Base-by-base conservation (phyloP, 1,284 basidiomycete species). In the Apiotrichum montevideense region DNA sequence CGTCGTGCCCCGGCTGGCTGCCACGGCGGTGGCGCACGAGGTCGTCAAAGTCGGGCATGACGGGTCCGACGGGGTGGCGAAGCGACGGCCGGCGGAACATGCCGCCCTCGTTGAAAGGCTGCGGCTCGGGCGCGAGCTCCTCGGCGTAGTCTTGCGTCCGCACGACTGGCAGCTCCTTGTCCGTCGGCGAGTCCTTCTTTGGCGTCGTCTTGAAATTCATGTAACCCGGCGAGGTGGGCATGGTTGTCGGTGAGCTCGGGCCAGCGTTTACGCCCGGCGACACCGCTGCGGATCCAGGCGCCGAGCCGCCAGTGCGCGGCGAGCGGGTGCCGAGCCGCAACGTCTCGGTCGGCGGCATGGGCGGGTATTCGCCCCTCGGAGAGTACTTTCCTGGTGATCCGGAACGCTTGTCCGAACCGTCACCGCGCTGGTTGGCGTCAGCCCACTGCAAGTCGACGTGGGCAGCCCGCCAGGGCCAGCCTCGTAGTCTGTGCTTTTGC, bases 21-120 rank as follows among this genome's bases (percentile, higher is more conserved):
- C 51, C 35, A 41, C 56, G 52, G 15, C 52, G 50, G 37, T 34
- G 51, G 14, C 4, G 32, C 29, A 66, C 49, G 5, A 73, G 48
- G 56, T 75, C 73, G 32, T 69, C 65, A 58, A 75, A 77, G 57
- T 72, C 67, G n/a, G 74, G 75, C 63, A 77, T 67, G 56, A 77
- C 75, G 21, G 74, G 75, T 37, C 58, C 66, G 7, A 75, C 66
- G 29, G 75, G 73, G 34, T 72, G 74, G 14, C 63, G 66, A 2
- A 34, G 29, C 9, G 45, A 46, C n/a, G 45, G 21, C 32, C 45
- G 41, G 41, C 41, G 41, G n/a, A 42, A 42, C 41, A 42, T 6
- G 14, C 41, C 41, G n/a, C 41, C 44, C 8, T 8, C 44, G 21
- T 32, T 45, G 15, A 9, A 13, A 4, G 47, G 15, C 15, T n/a